These are phyloP conservation scores for Paramecium primaurelia DNA, from an alignment of 73 alveolate genomes.

Conservation along the genomic window DNA sequence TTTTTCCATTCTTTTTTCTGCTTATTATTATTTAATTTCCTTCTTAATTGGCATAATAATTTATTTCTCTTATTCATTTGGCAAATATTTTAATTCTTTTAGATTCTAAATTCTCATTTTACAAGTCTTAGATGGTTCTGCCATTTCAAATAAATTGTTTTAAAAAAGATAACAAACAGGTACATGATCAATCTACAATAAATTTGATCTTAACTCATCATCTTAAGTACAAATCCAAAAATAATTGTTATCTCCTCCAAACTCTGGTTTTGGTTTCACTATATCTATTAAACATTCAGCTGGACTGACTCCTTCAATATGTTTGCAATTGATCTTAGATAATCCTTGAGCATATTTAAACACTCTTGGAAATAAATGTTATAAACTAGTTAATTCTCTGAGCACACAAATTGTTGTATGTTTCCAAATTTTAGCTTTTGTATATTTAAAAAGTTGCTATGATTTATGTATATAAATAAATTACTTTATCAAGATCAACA, in stretches of 20 bases:
- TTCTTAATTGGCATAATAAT: not conserved
- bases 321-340: slow-evolving; percentile 25
- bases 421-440: slow-evolving; percentile 22
- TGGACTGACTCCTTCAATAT: slow-evolving; percentile 27
- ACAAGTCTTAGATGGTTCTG: not conserved
- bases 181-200: not conserved
- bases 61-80: not conserved
- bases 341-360: not conserved
- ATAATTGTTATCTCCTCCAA: not conserved
- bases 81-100: not conserved
- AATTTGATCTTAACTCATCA: slow-evolving; percentile 18
- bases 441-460: not conserved
- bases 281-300: slow-evolving; percentile 21
- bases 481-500: slow-evolving; percentile 38
- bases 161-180: slow-evolving; percentile 30
- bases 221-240: slow-evolving; percentile 50
- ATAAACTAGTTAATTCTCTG: slow-evolving; percentile 31
- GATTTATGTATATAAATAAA: not conserved
- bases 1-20: slow-evolving; percentile 39
- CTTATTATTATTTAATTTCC: not conserved
- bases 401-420: slow-evolving; percentile 1
- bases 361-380: slow-evolving; percentile 24
- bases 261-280: not conserved
- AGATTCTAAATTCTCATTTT: not conserved
- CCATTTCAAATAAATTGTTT: slow-evolving; percentile 26